These are phyloP conservation scores for Syzygium aqueum DNA, from an alignment of 345 rosid genomes.

Conservation along the genomic window DNA sequence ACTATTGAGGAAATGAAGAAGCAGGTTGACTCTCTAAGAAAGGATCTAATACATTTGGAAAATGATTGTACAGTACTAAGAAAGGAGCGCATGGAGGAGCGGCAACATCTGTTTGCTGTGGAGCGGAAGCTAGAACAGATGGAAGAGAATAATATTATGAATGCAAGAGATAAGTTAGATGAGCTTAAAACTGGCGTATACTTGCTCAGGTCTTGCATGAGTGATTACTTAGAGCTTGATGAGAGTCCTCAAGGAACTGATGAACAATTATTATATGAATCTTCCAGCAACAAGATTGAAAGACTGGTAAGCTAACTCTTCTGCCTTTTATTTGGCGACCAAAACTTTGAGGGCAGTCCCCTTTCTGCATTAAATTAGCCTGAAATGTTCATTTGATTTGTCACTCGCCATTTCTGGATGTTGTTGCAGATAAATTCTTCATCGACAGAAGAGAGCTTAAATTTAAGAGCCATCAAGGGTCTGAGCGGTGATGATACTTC, in stretches of 20 bases:
- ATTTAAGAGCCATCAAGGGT: conserved; percentile 11
- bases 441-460: conserved; percentile 2
- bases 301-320: conserved; percentile 45
- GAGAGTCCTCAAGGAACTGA: conserved; percentile 16
- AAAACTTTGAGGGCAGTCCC: neutral
- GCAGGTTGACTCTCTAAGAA: conserved; percentile 29
- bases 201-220: conserved; percentile 49
- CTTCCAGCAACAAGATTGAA: conserved; percentile 16
- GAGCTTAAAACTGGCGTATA: conserved; percentile 56
- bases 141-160: conserved; percentile 45
- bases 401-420: neutral
- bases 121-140: conserved; percentile 45
- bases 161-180: conserved; percentile 46
- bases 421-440: conserved; percentile 32
- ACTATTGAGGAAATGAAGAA: conserved; percentile 26
- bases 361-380: neutral
- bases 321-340: neutral
- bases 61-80: conserved; percentile 33
- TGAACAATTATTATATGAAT: conserved; percentile 8
- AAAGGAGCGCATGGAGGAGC: conserved; percentile 40
- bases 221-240: conserved; percentile 22
- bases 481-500: conserved; percentile 12
- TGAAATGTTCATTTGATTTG: neutral
- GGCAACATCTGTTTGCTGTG: conserved; percentile 30
- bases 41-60: conserved; percentile 34